phyloP scores from a whole-genome alignment of 176 grass and related monocot genomes.

The barley (Hordeum vulgare) region MorexV3_pseudomolecules_assembly NC_058522.1:433550261-433550760 shows the following conservation, averaged over 20 bases:
- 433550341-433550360: constrained; percentile 35
- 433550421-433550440: constrained; percentile 81
- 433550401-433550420: constrained; percentile 63
- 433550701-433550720: constrained; percentile 57
- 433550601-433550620: constrained; percentile 83
- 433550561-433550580: constrained; percentile 97
- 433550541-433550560: constrained; percentile 87
- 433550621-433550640: constrained; percentile 60
- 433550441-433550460: constrained; percentile 85
- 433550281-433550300: background rate
- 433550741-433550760: constrained; percentile 88
- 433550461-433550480: constrained; percentile 72
- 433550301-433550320: constrained; percentile 13
- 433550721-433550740: constrained; percentile 97
- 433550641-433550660: constrained; percentile 28
- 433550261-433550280: constrained; percentile 1
- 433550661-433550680: background rate
- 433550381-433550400: constrained; percentile 68
- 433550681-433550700: background rate
- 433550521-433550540: constrained; percentile 16
- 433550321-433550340: constrained; percentile 10
- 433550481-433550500: background rate
- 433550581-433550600: constrained; percentile 90
- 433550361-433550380: constrained; percentile 65
- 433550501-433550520: background rate